Evolutionary conservation across 352 stramenopile species (phyloP), one percentile per base, ranked within the genome.

Genomic region (Globisporangium sylvaticum): DNA sequence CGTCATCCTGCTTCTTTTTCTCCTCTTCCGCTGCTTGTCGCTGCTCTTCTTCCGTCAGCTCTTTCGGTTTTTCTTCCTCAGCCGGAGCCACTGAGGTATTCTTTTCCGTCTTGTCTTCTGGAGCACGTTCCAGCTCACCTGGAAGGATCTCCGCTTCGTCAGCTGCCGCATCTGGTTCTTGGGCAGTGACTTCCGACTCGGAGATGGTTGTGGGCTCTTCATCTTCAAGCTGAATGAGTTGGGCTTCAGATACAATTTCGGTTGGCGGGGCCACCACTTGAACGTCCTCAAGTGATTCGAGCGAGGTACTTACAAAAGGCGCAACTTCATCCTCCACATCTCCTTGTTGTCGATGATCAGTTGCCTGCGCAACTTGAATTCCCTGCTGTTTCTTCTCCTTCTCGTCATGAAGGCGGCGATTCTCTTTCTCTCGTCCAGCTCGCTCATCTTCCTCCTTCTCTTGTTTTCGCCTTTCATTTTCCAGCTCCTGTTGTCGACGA

Each of bases 1-100:
- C 63, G 32, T 89, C 83, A n/a, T 88, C 83, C 25, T 87, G 71
- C 54, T 82, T 78, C 62, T 81, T 79, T 56, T 87, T 89, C 4
- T 78, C 76, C 27, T 87, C 79, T 67, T 88, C 79, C 0, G 61
- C 70, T 24, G 65, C 64, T 65, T 68, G 54, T 24, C 67, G 64
- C 31, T 52, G 66, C 32, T 88, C 74, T 61, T 78, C 63, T 58
- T 87, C 72, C 12, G 75, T 61, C 34, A 78, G 52, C 25, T 83
- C 77, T 25, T 60, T 46, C 0, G 65, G 64, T 53, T 75, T 78
- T 2, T 14, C 15, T 3, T 56, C 50, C n/a, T 48, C 34, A 14
- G 25, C n/a, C 10, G 9, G 3, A 4, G 20, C 24, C 3, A 9
- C 12, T 18, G 22, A 29, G 29, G 4, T 1, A 8, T 34, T 34